Conservation (phyloP, 2,329 filamentous ascomycete species). For the Leptodontidium sp. region DNA sequence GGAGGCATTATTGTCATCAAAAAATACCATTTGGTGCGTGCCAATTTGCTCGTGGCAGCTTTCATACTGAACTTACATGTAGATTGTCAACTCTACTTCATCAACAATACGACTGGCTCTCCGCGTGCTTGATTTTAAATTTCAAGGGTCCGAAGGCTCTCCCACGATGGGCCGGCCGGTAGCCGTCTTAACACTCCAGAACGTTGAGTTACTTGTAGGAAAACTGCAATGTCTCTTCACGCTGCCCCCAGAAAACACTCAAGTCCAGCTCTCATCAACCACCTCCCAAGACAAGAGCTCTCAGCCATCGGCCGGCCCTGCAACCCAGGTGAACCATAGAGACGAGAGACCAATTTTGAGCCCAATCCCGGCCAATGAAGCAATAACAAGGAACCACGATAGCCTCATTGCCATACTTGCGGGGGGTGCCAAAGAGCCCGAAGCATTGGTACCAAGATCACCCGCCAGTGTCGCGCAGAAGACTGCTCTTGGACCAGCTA, state of each 20-base stretch:
- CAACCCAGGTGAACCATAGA: constrained; percentile 25
- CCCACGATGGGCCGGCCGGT: constrained; percentile 41
- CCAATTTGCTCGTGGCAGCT: neutral
- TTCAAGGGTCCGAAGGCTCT: constrained; percentile 36
- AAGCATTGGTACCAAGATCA: neutral
- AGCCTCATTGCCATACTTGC: neutral
- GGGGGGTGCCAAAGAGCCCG: neutral
- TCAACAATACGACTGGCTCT: neutral
- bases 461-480: neutral
- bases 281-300: constrained; percentile 3
- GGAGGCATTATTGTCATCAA: constrained; percentile 13
- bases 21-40: constrained; percentile 9
- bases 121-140: constrained; percentile 11
- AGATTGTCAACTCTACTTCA: constrained; percentile 1
- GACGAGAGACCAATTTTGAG: neutral
- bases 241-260: neutral
- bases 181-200: constrained; percentile 29
- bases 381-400: neutral
- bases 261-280: neutral
- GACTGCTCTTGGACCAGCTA: constrained; percentile 9
- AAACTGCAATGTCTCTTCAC: neutral
- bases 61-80: neutral
- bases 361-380: neutral
- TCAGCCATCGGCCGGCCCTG: constrained; percentile 18
- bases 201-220: neutral